phyloP scores from a whole-genome alignment of 2,329 filamentous ascomycete species.

The Aspergillus pseudoterreus region DNA sequence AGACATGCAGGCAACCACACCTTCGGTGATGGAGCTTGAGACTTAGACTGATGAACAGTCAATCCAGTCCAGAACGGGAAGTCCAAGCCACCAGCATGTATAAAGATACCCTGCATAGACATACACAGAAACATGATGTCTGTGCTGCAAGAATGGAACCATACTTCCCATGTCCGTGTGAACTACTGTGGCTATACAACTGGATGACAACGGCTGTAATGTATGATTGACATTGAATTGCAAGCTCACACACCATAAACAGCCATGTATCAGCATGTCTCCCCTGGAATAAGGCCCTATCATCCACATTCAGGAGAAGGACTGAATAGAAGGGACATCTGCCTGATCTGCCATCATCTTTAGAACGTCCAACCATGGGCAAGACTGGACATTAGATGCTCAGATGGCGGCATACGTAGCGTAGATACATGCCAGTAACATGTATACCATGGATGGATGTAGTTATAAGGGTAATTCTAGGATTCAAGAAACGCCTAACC shows the following conservation, averaged over 20 bases:
- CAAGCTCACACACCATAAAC: too few species aligned
- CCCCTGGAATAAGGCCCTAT: slow-evolving; percentile 25
- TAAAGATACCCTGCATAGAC: too few species aligned
- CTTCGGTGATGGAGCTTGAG: too few species aligned
- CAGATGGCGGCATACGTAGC: slow-evolving; percentile 23
- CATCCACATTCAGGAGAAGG: slow-evolving; percentile 19
- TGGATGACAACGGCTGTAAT: neutral
- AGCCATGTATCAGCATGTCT: slow-evolving; percentile 15
- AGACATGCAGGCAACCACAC: too few species aligned
- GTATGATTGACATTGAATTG: too few species aligned
- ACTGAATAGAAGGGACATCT: slow-evolving; percentile 23
- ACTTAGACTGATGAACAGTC: too few species aligned
- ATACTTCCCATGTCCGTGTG: neutral
- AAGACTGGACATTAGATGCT: slow-evolving; percentile 34
- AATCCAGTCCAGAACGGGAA: too few species aligned
- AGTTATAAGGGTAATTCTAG: too few species aligned
- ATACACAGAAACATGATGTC: neutral
- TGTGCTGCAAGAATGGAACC: neutral
- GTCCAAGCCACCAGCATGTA: too few species aligned
- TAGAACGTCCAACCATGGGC: slow-evolving; percentile 44
- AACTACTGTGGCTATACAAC: neutral
- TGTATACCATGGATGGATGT: neutral
- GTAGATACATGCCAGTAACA: too few species aligned
- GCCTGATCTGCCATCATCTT: slow-evolving; percentile 46
- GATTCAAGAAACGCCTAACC: too few species aligned